A percentile compares a stretch with the other conserved stretches of the same genome.
phyloP scores from a whole-genome alignment of 2,329 filamentous ascomycete genomes.

The Talaromyces sp. region DNA sequence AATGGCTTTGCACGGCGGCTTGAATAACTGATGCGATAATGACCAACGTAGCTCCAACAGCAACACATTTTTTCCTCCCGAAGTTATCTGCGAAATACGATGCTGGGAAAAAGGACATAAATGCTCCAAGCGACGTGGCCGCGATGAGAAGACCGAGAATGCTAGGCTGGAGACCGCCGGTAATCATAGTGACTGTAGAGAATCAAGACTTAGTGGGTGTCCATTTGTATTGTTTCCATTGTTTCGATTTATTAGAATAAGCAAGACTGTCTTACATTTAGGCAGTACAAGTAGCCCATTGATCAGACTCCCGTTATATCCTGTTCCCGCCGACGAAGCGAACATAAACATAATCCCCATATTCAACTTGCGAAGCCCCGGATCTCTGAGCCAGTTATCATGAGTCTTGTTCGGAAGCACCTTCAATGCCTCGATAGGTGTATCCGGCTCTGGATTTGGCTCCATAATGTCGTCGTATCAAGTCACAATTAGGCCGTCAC shows the following conservation, averaged over 20 bases:
- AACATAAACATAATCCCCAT: slow-evolving; percentile 25
- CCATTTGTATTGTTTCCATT: not conserved
- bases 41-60: slow-evolving; percentile 39
- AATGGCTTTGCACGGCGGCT: slow-evolving; percentile 22
- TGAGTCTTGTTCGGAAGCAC: slow-evolving; percentile 21
- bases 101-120: slow-evolving; percentile 24
- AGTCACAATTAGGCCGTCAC: not conserved
- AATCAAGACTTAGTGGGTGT: not conserved
- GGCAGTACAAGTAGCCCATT: slow-evolving; percentile 26
- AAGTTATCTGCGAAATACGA: slow-evolving; percentile 44
- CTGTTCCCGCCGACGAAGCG: slow-evolving; percentile 22
- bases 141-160: slow-evolving; percentile 24
- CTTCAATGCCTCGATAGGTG: slow-evolving; percentile 17
- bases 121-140: slow-evolving; percentile 25
- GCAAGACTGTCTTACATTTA: slow-evolving; percentile 22
- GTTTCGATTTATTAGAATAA: slow-evolving; percentile 2
- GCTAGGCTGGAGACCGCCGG: slow-evolving; percentile 18
- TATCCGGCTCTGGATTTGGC: slow-evolving; percentile 10
- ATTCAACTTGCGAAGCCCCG: slow-evolving; percentile 24
- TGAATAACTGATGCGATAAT: slow-evolving; percentile 30
- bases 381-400: slow-evolving; percentile 24
- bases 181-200: slow-evolving; percentile 14
- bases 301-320: slow-evolving; percentile 26
- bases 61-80: slow-evolving; percentile 48
- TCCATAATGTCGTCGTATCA: slow-evolving; percentile 15